Percentiles rank a stretch among this genome's conserved stretches.
Evolutionary conservation across 441 rosid genomes (phyloP).

Genomic region (Daphne laureola): DNA sequence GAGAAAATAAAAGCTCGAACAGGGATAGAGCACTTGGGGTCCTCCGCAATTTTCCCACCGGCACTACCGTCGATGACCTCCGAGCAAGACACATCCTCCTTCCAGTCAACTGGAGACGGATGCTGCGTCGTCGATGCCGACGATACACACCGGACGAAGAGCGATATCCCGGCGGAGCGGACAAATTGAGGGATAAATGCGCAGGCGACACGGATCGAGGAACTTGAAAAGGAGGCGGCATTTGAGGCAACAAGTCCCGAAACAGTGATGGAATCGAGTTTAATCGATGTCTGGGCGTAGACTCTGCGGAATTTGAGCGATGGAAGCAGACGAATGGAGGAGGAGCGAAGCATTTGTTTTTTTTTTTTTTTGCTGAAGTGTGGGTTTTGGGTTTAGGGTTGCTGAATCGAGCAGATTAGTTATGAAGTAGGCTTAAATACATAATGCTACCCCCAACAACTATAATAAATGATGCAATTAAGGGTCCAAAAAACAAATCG

Average conservation of each 20-base stretch:
- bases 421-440: too few relatives aligned
- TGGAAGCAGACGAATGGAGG: slow-evolving; percentile 20
- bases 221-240: slow-evolving; percentile 7
- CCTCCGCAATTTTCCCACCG: slow-evolving; percentile 24
- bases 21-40: slow-evolving; percentile 50
- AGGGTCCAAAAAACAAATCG: too few relatives aligned
- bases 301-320: slow-evolving; percentile 31
- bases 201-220: slow-evolving; percentile 14
- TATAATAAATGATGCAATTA: too few relatives aligned
- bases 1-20: slow-evolving; percentile 85
- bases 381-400: too few relatives aligned
- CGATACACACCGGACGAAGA: slow-evolving; percentile 31
- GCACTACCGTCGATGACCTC: slow-evolving; percentile 18
- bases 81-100: slow-evolving; percentile 38
- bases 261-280: slow-evolving; percentile 8
- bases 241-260: neutral
- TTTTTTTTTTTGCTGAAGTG: too few relatives aligned
- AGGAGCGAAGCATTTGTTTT: neutral
- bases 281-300: slow-evolving; percentile 15
- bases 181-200: slow-evolving; percentile 2
- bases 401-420: too few relatives aligned
- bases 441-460: too few relatives aligned
- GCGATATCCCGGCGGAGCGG: slow-evolving; percentile 10
- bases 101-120: slow-evolving; percentile 31
- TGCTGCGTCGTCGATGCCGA: slow-evolving; percentile 37